A percentile compares a stretch with the other conserved stretches of the same genome.
Evolutionary conservation across 495 filamentous ascomycete species (phyloP).

Genomic region (Hypoxylon cercidicola): DNA sequence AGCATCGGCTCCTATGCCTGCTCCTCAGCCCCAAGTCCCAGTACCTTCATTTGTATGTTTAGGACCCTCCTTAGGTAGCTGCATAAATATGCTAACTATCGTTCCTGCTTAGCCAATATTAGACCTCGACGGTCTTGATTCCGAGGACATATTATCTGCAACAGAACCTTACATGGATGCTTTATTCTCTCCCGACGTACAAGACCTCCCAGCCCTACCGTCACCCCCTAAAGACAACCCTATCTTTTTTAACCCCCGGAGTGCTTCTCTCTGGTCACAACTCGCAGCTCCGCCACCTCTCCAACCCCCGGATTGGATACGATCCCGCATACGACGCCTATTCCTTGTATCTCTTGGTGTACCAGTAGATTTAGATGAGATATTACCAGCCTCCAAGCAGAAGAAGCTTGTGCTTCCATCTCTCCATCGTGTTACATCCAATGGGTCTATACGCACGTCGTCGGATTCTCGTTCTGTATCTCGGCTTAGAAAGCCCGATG

Average conservation of each 20-base stretch:
- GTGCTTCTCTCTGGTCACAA: slow-evolving; percentile 94
- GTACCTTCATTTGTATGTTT: slow-evolving; percentile 59
- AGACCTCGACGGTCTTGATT: slow-evolving; percentile 72
- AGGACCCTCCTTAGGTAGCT: slow-evolving; percentile 45
- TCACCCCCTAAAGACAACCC: slow-evolving; percentile 60
- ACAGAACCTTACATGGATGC: slow-evolving; percentile 64
- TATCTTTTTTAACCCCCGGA: slow-evolving; percentile 75
- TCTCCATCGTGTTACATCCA: slow-evolving; percentile 69
- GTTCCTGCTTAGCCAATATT: slow-evolving; percentile 67
- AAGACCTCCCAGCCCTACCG: slow-evolving; percentile 60
- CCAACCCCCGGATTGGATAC: slow-evolving; percentile 97
- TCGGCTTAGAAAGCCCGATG: slow-evolving; percentile 60
- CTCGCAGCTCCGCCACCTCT: slow-evolving; percentile 93
- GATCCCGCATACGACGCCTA: slow-evolving; percentile 92
- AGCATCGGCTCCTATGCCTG: slow-evolving; percentile 55
- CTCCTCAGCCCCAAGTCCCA: slow-evolving; percentile 62
- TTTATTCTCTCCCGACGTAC: slow-evolving; percentile 65
- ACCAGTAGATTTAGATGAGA: slow-evolving; percentile 96
- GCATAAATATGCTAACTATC: slow-evolving; percentile 48
- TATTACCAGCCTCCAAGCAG: slow-evolving; percentile 94
- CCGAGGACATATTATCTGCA: slow-evolving; percentile 61
- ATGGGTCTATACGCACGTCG: slow-evolving; percentile 60
- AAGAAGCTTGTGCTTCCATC: slow-evolving; percentile 96
- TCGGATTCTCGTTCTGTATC: slow-evolving; percentile 61
- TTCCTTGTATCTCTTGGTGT: slow-evolving; percentile 97